Evolutionary conservation across 1,139 yeast genomes (phyloP).

Genomic region (Yamadazyma trypodendri): DNA sequence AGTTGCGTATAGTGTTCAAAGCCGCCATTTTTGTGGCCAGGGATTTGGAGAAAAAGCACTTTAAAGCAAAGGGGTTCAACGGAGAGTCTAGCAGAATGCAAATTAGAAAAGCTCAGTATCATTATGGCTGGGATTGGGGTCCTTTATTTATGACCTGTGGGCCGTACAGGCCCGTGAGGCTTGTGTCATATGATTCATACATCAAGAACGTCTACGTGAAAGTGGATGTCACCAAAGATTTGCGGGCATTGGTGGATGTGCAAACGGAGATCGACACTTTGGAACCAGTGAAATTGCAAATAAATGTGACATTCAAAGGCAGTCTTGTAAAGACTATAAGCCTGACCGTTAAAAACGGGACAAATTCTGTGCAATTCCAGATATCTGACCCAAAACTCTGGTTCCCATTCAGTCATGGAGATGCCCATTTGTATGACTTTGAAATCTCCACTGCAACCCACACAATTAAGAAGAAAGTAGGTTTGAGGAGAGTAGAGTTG

Average conservation of each 20-base stretch:
- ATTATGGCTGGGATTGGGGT: constrained; percentile 64
- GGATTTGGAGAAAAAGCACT: constrained; percentile 21
- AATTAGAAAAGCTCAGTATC: constrained; percentile 53
- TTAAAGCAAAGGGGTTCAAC: constrained; percentile 27
- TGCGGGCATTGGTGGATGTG: constrained; percentile 15
- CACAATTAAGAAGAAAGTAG: constrained; percentile 20
- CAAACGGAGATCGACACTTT: constrained; percentile 11
- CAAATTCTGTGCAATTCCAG: constrained; percentile 8
- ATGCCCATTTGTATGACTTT: constrained; percentile 31
- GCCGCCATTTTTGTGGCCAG: constrained; percentile 23
- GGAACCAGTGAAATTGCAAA: not conserved
- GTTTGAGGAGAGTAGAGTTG: constrained; percentile 38
- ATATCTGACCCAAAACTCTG: constrained; percentile 31
- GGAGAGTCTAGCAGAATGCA: constrained; percentile 43
- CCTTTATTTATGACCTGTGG: constrained; percentile 49
- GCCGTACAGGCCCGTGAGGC: constrained; percentile 40
- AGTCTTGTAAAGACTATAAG: constrained; percentile 3
- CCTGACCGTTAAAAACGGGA: constrained; percentile 5
- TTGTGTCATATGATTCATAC: constrained; percentile 23
- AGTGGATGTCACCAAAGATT: constrained; percentile 18
- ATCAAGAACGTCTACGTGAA: constrained; percentile 23
- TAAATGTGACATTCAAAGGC: constrained; percentile 2
- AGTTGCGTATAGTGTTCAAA: constrained; percentile 20
- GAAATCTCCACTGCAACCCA: constrained; percentile 13
- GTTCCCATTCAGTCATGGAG: constrained; percentile 43